Base-by-base conservation (phyloP, 495 filamentous ascomycete genomes). In the Barbatosphaeria neglecta region DNA sequence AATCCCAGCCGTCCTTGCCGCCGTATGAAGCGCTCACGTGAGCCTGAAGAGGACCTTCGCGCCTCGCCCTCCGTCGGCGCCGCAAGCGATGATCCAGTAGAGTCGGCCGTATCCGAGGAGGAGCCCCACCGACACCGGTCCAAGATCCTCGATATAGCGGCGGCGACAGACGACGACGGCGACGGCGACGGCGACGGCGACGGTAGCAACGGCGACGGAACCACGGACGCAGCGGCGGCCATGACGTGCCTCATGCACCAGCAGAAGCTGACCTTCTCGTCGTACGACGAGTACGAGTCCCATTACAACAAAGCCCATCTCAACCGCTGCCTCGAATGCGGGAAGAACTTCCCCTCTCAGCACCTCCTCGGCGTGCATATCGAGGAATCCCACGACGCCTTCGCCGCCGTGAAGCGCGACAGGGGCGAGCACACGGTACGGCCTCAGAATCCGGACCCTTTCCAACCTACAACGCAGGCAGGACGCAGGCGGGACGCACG, bases 301-400 rank as follows among this genome's bases (percentile, higher is more conserved):
- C 92, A 98, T 60, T 95, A 96, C 60, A 67, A 70, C 18, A 81
- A 87, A 56, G 61, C 73, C 1, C 92, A 98, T 61, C 78, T 76
- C 33, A 90, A 98, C 62, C 78, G 92, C 19, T 98, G 92, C 53
- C 64, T 76, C 4, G 82, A 87, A 50, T 96, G 86, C 60, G 68
- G 74, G 42, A 88, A 77, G 66, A 90, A 87, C 53, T 85, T 90
- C 49, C 83, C 82, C 2, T 82, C 81, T 0, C 68, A 74, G 31
- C 69, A 75, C 56, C 82, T 92, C 43, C 66, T 98, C 46, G 70
- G 75, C 51, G 57, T 98, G 2, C 92, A 98, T 63, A 94, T 96
- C 50, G 78, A 84, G 50, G 92, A 98, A 63, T 87, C 84, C 49
- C 92, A 98, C 67, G 90, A 98, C 67, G 72, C 85, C 2, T 69